A percentile compares a stretch with the other conserved stretches of the same genome.
Evolutionary conservation across 805 yeast species (phyloP).

Genomic region (Metschnikowia anglica): DNA sequence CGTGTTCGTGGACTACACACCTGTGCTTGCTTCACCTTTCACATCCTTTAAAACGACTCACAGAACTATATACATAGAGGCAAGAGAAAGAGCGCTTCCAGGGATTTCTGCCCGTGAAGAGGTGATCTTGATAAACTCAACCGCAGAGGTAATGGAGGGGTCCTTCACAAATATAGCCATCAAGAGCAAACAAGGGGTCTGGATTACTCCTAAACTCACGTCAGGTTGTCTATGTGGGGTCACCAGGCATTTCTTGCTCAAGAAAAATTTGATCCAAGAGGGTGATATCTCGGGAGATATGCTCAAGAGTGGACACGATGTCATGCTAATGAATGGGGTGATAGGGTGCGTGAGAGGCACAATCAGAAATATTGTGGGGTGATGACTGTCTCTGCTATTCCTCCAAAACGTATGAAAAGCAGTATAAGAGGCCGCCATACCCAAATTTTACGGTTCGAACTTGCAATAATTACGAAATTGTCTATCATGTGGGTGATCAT

Average conservation of each 20-base stretch:
- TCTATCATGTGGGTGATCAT: no score
- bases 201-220: conserved; percentile 80
- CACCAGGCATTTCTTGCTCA: conserved; percentile 61
- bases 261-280: conserved; percentile 54
- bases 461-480: no score
- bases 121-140: conserved; percentile 56
- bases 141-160: conserved; percentile 70
- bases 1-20: conserved; percentile 57
- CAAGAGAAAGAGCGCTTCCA: conserved; percentile 53
- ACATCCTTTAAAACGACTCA: conserved; percentile 86
- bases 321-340: conserved; percentile 77
- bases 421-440: no score
- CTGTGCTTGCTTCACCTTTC: conserved; percentile 62
- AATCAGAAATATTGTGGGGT: conserved; percentile 28
- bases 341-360: conserved; percentile 72
- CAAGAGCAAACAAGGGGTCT: conserved; percentile 43
- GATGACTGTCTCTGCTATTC: not conserved
- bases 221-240: conserved; percentile 88
- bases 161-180: conserved; percentile 80
- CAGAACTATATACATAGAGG: conserved; percentile 59
- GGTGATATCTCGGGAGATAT: conserved; percentile 46
- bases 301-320: conserved; percentile 63
- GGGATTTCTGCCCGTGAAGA: conserved; percentile 58
- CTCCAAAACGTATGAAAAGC: no score
- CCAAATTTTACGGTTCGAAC: no score